Evolutionary conservation across 768 basidiomycete genomes (phyloP), one percentile per base, ranked within the genome.

Genomic region (Tulasnella sp.): DNA sequence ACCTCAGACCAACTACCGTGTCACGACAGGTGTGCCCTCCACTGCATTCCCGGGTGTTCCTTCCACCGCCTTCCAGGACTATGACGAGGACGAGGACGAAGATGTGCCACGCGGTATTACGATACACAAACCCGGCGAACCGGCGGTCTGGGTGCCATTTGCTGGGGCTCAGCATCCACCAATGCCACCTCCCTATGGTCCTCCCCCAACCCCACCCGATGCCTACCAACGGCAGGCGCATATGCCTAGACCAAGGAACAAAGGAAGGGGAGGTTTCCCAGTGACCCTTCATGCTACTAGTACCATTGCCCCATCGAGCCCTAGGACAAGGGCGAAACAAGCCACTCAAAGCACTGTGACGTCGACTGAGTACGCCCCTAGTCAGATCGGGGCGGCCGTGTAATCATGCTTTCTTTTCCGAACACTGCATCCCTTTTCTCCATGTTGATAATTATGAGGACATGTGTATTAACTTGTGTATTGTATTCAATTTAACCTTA

Each of bases 341-440:
- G 34, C 22, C 12, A 67, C 73, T 4, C 40, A 45, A n/a, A 45
- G 49, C 19, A 52, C 34, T 14, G 45, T 54, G 22, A 58, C 52
- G n/a, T n/a, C n/a, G 54, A 31, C 38, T 29, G 54, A 38, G 7
- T 38, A 49, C 25, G 31, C 45, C 29, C 54, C 37, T 49, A 38
- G 37, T 54, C 73, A 74, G 54, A 67, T 74, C 19, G 73, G 73
- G 15, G 73, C 73, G 8, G 73, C 73, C 14, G 73, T 74, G 9
- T 74, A 36, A 74, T 25, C 49, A 64, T 34, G 29, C 58, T 12
- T 64, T 25, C 31, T 6, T 31, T 64, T 19, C 29, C 5, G 15
- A 8, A 64, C 12, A 1, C 8, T 64, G 42, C 9, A 34, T 34
- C 12, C 3, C 17, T 64, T 64, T 25, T 64, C 14, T 15, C 58